Evolutionary conservation across 1,284 basidiomycete genomes (phyloP), one percentile per base, ranked within the genome.

Genomic region (Puccinia coronata): DNA sequence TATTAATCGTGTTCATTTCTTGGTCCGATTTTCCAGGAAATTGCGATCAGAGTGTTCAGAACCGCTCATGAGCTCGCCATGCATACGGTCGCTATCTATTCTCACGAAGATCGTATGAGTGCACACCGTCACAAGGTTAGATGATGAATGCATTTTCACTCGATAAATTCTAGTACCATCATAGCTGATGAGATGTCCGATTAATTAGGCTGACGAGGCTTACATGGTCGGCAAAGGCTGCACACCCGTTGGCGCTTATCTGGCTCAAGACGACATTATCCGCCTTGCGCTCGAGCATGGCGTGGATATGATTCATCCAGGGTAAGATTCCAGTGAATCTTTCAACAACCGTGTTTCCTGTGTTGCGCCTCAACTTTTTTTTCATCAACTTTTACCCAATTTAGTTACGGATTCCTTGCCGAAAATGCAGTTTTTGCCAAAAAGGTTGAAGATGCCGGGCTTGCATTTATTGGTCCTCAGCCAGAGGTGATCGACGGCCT

Each of bases 271-370:
- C 84, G 95, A 98, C 86, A 99, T 99, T 87, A 94, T 99, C 87
- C 89, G 91, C 82, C 92, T 95, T 84, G 95, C 95, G 41, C 89
- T 97, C 73, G 96, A 99, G 87, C 95, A 98, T 88, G 94, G 94
- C 57, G 96, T 99, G 57, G 96, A 99, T 87, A 98, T 99, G 96
- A 99, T 99, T 86, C 97, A 98, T 88, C 96, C 96, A 23, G 95
- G 95, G 93, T 95, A 85, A 85, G 53, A 59, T 25, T 73, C 36
- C 61, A 14, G 36, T 39, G n/a, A 18, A 39, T 36, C 47, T 25
- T 31, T 20, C 41, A 2, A 23, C 49, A 47, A 14, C 31, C n/a
- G n/a, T 20, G 2, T 49, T 1, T 39, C n/a, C 4, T 36, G 8
- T 36, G 34, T n/a, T 14, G 6, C 25, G 16, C n/a, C 2, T 59